Evolutionary conservation across 2,329 filamentous ascomycete species (phyloP), one percentile per base, ranked within the genome.

Genomic region (Ophiostoma ulmi): DNA sequence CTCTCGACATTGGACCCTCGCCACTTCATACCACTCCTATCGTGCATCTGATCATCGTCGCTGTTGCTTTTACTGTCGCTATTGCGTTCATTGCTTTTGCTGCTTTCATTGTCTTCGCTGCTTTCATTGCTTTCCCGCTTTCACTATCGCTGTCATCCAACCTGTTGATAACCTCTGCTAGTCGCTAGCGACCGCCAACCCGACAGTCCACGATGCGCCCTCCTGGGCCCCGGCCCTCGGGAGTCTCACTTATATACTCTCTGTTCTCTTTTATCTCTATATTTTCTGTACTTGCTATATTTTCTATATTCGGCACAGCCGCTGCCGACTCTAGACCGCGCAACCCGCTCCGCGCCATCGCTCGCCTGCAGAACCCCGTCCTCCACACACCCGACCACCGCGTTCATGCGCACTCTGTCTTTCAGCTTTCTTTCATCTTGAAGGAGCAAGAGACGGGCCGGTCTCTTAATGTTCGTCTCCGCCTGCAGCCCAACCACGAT

Each of bases 401-500:
- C 72, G 87, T 97, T 66, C 90, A 95, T 77, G 89, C 93, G 67
- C 83, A 91, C 71, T 94, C 93, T 17, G 83, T 88, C 31, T 99
- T 99, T 79, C 92, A 97, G 76, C 82, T 99, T 73, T 89, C 87
- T 39, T 97, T 99, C 78, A 84, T 87, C 71, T 82, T 97, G 48
- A 88, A 91, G 64, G 88, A 91, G 76, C 41, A 69, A 17, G 66
- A 69, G 7, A n/a, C 64, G 5, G 82, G 87, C 72, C 84, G 63
- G 3, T 65, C 63, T 10, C 86, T 93, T 74, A 86, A 88, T 75
- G 84, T 98, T 76, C 92, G 93, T 74, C 85, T 99, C 69, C 86
- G 87, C 70, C 85, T 99, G 67, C 89, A 95, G 78, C 95, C 95
- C 4, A 98, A 98, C 78, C 88, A 97, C 81, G 92, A 98, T 80